phyloP scores from a whole-genome alignment of 331 rosid genomes.

The Quercus phellos region DNA sequence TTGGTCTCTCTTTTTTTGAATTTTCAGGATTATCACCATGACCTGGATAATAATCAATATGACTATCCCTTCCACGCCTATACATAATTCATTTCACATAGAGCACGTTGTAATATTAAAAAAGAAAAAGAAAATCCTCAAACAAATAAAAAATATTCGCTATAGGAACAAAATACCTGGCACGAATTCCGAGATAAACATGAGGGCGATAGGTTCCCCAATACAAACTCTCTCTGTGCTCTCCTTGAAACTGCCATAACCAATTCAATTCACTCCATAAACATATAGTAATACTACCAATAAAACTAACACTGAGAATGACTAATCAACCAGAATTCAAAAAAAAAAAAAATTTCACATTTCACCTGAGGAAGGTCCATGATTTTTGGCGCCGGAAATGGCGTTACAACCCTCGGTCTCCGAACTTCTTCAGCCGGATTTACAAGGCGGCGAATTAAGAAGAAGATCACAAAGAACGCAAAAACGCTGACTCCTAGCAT shows the following conservation, averaged over 20 bases:
- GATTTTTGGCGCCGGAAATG: conserved; percentile 79
- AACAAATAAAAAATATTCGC: not conserved
- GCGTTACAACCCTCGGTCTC: conserved; percentile 59
- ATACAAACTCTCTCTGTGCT: conserved; percentile 87
- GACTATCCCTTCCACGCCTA: not conserved
- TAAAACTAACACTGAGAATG: not conserved
- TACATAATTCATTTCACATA: not conserved
- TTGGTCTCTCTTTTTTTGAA: no score
- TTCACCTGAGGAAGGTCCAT: conserved; percentile 89
- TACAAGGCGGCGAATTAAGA: conserved; percentile 40
- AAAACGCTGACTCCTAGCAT: conserved; percentile 38
- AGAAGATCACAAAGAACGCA: conserved; percentile 50
- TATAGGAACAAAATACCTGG: conserved; percentile 46
- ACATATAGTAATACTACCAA: not conserved
- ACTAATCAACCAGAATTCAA: not conserved
- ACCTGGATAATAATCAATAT: not conserved
- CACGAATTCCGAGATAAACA: conserved; percentile 81
- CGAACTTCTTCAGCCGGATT: conserved; percentile 23
- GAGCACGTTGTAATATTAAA: not conserved
- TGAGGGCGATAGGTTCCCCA: conserved; percentile 99
- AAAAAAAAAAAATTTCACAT: not conserved
- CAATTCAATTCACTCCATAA: conserved; percentile 12
- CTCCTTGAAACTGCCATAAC: conserved; percentile 75
- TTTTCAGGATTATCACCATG: no score
- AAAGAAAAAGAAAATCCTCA: not conserved